These are phyloP conservation scores for Monosporascus sp. DNA, from an alignment of 2,329 filamentous ascomycete species.

Conservation along the genomic window DNA sequence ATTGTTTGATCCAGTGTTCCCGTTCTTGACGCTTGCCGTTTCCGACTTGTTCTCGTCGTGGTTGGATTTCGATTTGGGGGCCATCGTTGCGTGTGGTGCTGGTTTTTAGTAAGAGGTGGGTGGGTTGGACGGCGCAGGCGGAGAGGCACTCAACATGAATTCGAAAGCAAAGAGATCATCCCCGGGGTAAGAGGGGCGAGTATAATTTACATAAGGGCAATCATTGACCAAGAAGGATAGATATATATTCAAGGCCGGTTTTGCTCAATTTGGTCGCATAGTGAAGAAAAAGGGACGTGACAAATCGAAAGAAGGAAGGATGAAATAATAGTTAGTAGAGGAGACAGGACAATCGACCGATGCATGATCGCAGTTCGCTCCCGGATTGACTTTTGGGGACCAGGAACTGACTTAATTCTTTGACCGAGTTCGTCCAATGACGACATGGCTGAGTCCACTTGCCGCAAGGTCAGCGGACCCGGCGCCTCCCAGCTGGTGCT, in stretches of 20 bases:
- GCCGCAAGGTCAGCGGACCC: not conserved
- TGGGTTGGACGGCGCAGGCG: not conserved
- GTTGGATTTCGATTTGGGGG: slow-evolving; percentile 26
- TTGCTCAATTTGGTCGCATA: no score
- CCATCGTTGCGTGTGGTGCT: slow-evolving; percentile 4
- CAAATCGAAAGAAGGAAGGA: no score
- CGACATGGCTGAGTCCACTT: not conserved
- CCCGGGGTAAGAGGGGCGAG: not conserved
- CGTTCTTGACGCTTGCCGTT: slow-evolving; percentile 28
- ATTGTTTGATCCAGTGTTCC: slow-evolving; percentile 20
- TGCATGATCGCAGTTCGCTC: no score
- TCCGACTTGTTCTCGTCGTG: slow-evolving; percentile 32
- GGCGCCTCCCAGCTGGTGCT: not conserved
- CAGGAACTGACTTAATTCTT: not conserved
- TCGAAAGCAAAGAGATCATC: not conserved
- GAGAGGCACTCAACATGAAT: not conserved
- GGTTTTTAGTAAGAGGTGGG: not conserved
- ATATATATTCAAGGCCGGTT: not conserved
- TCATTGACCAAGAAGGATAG: not conserved
- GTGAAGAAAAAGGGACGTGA: no score
- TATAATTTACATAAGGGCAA: not conserved
- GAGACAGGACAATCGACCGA: no score
- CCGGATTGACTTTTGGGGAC: not conserved
- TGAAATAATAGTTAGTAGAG: no score
- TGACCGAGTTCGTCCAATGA: not conserved